Conservation (phyloP, 1,284 basidiomycete species). For the Leucoagaricus sp. region DNA sequence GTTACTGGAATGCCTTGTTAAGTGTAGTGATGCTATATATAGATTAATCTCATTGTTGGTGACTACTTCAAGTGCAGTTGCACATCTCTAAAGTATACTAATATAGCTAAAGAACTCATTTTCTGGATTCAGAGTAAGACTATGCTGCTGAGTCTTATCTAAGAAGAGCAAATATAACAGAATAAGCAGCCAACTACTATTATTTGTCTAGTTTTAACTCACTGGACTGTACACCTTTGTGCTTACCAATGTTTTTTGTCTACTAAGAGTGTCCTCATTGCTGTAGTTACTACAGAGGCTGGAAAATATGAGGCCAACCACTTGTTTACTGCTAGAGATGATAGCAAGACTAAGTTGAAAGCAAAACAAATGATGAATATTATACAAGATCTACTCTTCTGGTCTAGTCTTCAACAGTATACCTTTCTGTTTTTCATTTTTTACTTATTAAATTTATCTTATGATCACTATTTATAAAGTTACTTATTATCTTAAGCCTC, state of each 20-base stretch:
- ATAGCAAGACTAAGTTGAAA: constrained; percentile 17
- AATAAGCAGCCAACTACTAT: constrained; percentile 17
- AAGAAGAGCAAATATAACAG: constrained; percentile 14
- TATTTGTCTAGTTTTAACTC: constrained; percentile 31
- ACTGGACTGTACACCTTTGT: constrained; percentile 38
- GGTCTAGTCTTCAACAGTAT: constrained; percentile 25
- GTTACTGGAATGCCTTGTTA: constrained; percentile 1
- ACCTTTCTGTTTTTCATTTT: background rate
- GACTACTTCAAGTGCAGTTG: constrained; percentile 33
- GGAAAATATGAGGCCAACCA: background rate
- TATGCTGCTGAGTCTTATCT: constrained; percentile 25
- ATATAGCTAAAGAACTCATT: constrained; percentile 30
- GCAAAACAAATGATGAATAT: constrained; percentile 28
- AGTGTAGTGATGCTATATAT: constrained; percentile 5
- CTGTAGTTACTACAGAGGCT: background rate
- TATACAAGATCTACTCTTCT: constrained; percentile 29
- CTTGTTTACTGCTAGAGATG: background rate
- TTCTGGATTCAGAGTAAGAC: constrained; percentile 37
- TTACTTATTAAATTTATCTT: background rate
- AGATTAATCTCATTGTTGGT: constrained; percentile 43
- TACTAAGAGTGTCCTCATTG: background rate
- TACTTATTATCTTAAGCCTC: constrained; percentile 34
- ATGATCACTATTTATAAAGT: constrained; percentile 23
- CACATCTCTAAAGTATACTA: constrained; percentile 20
- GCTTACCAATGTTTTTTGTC: constrained; percentile 24